Evolutionary conservation across 2,329 filamentous ascomycete species (phyloP), one percentile per base, ranked within the genome.

Genomic region (Neoarthrinium moseri): DNA sequence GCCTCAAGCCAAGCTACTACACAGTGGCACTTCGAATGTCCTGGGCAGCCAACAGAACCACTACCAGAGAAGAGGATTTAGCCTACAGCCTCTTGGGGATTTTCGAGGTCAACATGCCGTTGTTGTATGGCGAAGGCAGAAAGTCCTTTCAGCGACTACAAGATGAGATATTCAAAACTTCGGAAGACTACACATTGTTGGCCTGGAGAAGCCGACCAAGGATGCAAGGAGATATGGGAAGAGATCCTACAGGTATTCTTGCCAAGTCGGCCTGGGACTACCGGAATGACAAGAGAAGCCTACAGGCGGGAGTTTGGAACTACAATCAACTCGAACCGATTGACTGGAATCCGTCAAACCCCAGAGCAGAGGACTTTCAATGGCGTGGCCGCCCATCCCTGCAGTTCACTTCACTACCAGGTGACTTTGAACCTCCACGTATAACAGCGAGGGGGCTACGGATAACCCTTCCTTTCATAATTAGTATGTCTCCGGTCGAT

Each of bases 11-110:
- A 12, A 40, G 55, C 51, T 24, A 36, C 10, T 5, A 21, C 24
- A 5, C 48, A 59, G 15, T 26, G 36, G 18, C 10, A 51, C n/a
- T 60, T 56, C 13, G 53, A 21, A 56, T 62, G 41, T 34, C 35
- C 27, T 61, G 54, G 56, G 46, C 48, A 34, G 34, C 47, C 18
- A 43, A 17, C 22, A 48, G 58, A 13, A 24, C 45, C 15, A 61
- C 56, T 11, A 59, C 55, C 59, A 12, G 32, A 8, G 32, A 35
- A 17, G 17, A 35, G 41, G 44, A 52, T 33, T 32, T 48, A 33
- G 43, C 47, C 13, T 53, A 52, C 35, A 43, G 39, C 12, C 42
- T 53, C 6, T 36, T 53, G 2, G 45, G 49, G 27, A 48, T 51
- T 17, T 53, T 53, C 41, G 47, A 51, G 6, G 41, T 54, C n/a